Base-by-base conservation (phyloP, 768 basidiomycete species). In the Mycena galericulata region DNA sequence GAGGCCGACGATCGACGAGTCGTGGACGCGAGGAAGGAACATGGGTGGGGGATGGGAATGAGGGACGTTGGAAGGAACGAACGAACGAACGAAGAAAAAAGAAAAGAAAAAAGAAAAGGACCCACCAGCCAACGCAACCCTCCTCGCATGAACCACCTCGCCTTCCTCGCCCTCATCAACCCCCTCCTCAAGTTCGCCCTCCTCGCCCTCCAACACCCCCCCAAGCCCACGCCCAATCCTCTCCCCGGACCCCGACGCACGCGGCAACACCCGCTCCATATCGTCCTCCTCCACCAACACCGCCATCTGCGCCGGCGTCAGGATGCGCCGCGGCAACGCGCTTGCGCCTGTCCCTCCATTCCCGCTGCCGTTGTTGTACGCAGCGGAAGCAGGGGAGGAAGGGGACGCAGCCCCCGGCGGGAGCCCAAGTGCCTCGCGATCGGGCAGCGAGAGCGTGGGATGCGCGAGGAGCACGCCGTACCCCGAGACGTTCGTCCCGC, bases 391-490 rank as follows among this genome's bases (percentile, higher is more conserved):
- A n/a, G n/a, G n/a, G n/a, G n/a, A n/a, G n/a, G 20, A 15, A 27
- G 66, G 49, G 36, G 54, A 32, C 38, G 49, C 65, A 4, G 70
- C 70, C 4, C 66, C 70, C 8, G 51, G 66, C 15, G 70, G 70
- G 4, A 67, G 14, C 15, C 40, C 22, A 18, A 12, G 27, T 45
- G 49, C 14, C 24, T 24, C 9, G n/a, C 29, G 32, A 17, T 50
- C 55, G 14, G 27, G 64, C 40, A 71, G 11, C n/a, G 29, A 27
- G 0, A 72, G 22, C 34, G 67, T 51, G 40, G 70, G 67, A 6
- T 68, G 70, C 54, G 67, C 67, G 32, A 72, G 64, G 4, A 72
- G 55, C 22, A 68, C 70, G 3, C 70, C 70, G 36, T 72, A 72
- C n/a, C 70, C 70, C n/a, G 30, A 38, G 17, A 55, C 30, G 30